phyloP scores from a whole-genome alignment of 2,329 filamentous ascomycete genomes.

The Alternaria burnsii region DNA sequence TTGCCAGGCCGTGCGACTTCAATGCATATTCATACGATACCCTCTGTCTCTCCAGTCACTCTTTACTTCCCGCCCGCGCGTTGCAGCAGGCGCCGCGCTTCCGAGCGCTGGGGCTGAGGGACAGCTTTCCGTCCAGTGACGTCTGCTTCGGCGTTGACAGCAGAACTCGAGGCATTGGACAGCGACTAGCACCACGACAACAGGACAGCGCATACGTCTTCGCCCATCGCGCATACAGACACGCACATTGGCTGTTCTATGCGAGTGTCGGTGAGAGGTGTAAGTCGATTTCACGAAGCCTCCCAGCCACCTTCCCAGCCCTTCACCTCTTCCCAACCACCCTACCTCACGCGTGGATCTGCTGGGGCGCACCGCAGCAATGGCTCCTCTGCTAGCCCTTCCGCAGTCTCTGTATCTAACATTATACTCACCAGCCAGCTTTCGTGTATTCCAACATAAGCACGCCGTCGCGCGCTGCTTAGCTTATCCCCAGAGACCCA shows the following conservation, averaged over 20 bases:
- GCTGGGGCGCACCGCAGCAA: slow-evolving; percentile 27
- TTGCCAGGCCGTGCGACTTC: slow-evolving; percentile 14
- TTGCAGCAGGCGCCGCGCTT: slow-evolving; percentile 21
- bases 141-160: slow-evolving; percentile 22
- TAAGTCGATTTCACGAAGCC: slow-evolving; percentile 16
- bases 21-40: slow-evolving; percentile 13
- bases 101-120: slow-evolving; percentile 27
- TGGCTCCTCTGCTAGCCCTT: slow-evolving; percentile 34
- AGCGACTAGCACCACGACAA: slow-evolving; percentile 18
- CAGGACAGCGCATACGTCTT: slow-evolving; percentile 14
- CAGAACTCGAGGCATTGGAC: slow-evolving; percentile 22
- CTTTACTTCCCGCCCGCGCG: slow-evolving; percentile 15
- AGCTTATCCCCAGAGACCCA: slow-evolving; percentile 17
- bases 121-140: slow-evolving; percentile 26
- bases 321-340: slow-evolving; percentile 18
- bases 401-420: slow-evolving; percentile 35
- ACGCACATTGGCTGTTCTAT: slow-evolving; percentile 12
- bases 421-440: slow-evolving; percentile 30
- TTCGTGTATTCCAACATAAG: slow-evolving; percentile 29
- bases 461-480: slow-evolving; percentile 23
- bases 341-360: slow-evolving; percentile 12
- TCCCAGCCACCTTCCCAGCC: slow-evolving; percentile 35
- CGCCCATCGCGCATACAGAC: slow-evolving; percentile 26
- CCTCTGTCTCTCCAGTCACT: slow-evolving; percentile 18
- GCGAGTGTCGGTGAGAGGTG: slow-evolving; percentile 28